Evolutionary conservation across 2,329 filamentous ascomycete species (phyloP).

Genomic region (Xylariaceae sp.): DNA sequence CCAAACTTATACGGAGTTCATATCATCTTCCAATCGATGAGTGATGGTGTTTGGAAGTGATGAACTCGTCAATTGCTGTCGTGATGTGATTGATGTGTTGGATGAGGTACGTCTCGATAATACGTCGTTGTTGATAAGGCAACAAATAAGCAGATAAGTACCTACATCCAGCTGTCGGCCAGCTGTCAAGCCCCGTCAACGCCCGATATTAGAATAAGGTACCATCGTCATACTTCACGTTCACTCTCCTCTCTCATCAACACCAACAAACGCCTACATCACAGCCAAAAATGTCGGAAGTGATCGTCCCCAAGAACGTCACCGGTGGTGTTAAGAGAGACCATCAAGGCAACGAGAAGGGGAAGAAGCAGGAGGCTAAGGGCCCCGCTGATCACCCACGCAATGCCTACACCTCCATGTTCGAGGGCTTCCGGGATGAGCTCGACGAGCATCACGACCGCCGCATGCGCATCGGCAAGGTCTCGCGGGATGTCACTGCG

Average conservation of each 20-base stretch:
- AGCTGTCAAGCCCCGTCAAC: not conserved
- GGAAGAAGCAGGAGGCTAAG: constrained; percentile 12
- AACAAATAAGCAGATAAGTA: not conserved
- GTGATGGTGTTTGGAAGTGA: no score
- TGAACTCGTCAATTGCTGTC: no score
- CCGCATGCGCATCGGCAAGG: constrained; percentile 83
- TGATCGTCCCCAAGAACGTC: constrained; percentile 24
- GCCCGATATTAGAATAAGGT: not conserved
- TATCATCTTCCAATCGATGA: no score
- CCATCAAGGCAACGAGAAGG: constrained; percentile 47
- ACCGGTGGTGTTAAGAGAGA: constrained; percentile 51
- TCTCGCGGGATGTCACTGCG: constrained; percentile 85
- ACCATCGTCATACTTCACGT: not conserved
- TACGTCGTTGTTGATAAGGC: not conserved
- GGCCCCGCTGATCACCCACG: constrained; percentile 33
- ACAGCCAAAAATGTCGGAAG: constrained; percentile 24
- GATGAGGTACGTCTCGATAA: not conserved
- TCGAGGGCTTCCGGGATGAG: constrained; percentile 78
- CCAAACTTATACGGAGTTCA: no score
- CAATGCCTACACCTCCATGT: constrained; percentile 64
- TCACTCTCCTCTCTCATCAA: not conserved
- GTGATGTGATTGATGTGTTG: not conserved
- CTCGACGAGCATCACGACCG: constrained; percentile 93
- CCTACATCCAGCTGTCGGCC: not conserved
- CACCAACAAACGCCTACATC: not conserved